Percentiles rank a stretch among this genome's conserved stretches.
Conservation (phyloP, 2,329 filamentous ascomycete species). For the Chalara sp. region DNA sequence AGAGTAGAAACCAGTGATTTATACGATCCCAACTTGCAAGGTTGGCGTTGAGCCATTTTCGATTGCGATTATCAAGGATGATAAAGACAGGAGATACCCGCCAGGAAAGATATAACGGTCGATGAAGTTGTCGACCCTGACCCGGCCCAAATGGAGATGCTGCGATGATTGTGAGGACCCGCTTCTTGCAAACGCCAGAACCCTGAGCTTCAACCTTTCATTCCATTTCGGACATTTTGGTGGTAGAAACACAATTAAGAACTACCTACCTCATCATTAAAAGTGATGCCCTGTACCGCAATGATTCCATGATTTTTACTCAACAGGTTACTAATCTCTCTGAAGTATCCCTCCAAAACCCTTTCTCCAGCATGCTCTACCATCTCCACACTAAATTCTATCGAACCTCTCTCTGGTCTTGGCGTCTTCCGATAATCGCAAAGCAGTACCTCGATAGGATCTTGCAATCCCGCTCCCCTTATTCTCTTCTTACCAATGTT, state of each 20-base stretch:
- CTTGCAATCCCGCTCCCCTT: slow-evolving; percentile 45
- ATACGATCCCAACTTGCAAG: slow-evolving; percentile 55
- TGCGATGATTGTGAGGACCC: too few relatives aligned
- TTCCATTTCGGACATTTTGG: too few relatives aligned
- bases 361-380: slow-evolving; percentile 63
- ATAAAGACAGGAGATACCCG: slow-evolving; percentile 55
- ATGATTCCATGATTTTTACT: slow-evolving; percentile 58
- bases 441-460: slow-evolving; percentile 53
- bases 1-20: slow-evolving; percentile 68
- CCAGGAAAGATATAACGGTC: slow-evolving; percentile 70
- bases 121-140: slow-evolving; percentile 44
- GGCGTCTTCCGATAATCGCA: slow-evolving; percentile 59
- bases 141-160: too few relatives aligned
- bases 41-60: slow-evolving; percentile 48
- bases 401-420: slow-evolving; percentile 44
- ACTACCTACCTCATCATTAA: slow-evolving; percentile 30
- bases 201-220: too few relatives aligned
- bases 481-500: slow-evolving; percentile 56
- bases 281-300: slow-evolving; percentile 68
- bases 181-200: too few relatives aligned
- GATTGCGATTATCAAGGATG: slow-evolving; percentile 48
- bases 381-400: slow-evolving; percentile 69
- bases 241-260: too few relatives aligned
- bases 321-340: slow-evolving; percentile 49
- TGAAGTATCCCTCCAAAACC: slow-evolving; percentile 58